Base-by-base conservation (phyloP, 2,329 filamentous ascomycete species). In the Fusarium nurragi region DNA sequence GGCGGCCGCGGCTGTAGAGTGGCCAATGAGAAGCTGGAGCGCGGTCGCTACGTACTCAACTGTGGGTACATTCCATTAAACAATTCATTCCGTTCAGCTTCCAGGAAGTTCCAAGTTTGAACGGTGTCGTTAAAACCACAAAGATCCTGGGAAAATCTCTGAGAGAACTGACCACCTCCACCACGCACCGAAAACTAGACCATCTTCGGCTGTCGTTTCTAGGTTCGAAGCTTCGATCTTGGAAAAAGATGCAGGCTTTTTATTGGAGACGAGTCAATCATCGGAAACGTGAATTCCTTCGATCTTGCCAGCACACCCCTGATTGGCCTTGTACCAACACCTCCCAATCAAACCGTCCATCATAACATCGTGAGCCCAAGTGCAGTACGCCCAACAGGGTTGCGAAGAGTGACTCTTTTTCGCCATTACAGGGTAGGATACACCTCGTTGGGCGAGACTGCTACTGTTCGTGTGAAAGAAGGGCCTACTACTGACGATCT, bases 61-160 rank as follows among this genome's bases (percentile, higher is more conserved):
- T 30, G 34, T 59, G 54, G 38, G 14, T 19, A 3, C 28, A 18
- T 36, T 23, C 14, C 36, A 28, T 39, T 8, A 36, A 47, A 40
- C n/a, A 60, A 28, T 54, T 40, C 54, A 23, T 60, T 60, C 56
- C 55, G 54, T 60, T 59, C 47, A 37, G 38, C 37, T 59, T 59
- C 37, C 16, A 61, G 61, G 7, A 34, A 56, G 26, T 55, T 61
- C 30, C 59, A 41, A 25, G 53, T 64, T 43, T 49, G 26, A 48
- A 62, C 57, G 39, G 56, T 60, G 44, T 51, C 55, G 51, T 59
- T 19, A 45, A 40, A 19, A 52, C 23, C 25, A 34, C n/a, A 18
- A 60, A 48, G 26, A 61, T 67, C 64, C 64, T 67, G 54, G 64
- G 43, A 67, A 67, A 67, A 67, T 52, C 64, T 67, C 64, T 67